phyloP scores from a whole-genome alignment of 2,329 filamentous ascomycete genomes.

The Xylariaceae sp. region DNA sequence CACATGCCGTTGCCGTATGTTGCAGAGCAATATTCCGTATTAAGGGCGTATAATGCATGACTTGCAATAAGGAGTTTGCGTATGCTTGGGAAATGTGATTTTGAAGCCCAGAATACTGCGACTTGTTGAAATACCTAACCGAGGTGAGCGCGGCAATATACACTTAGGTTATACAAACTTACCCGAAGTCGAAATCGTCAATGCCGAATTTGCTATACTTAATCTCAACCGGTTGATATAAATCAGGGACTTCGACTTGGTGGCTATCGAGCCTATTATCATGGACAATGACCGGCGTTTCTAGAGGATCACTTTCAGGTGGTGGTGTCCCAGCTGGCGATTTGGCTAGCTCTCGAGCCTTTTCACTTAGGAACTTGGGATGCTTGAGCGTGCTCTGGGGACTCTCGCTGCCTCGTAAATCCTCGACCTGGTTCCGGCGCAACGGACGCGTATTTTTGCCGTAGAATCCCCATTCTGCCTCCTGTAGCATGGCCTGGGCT shows the following conservation, averaged over 20 bases:
- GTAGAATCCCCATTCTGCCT: conserved; percentile 71
- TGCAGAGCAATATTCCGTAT: conserved; percentile 83
- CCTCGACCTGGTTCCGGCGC: conserved; percentile 77
- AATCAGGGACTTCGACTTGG: conserved; percentile 76
- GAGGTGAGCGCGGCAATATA: conserved; percentile 2
- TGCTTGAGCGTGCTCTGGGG: conserved; percentile 62
- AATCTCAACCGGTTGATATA: conserved; percentile 94
- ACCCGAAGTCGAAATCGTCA: conserved; percentile 98
- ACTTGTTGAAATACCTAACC: conserved; percentile 85
- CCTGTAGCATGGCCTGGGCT: conserved; percentile 63
- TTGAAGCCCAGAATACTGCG: conserved; percentile 83
- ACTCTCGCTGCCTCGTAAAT: conserved; percentile 63
- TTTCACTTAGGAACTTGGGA: conserved; percentile 93
- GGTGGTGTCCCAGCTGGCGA: conserved; percentile 40
- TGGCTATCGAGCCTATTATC: conserved; percentile 67
- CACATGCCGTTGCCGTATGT: conserved; percentile 81
- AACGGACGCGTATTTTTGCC: conserved; percentile 70
- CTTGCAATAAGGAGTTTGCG: conserved; percentile 84
- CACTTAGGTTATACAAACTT: conserved; percentile 32
- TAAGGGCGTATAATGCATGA: conserved; percentile 85
- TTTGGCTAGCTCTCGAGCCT: conserved; percentile 64
- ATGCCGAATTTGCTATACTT: conserved; percentile 99
- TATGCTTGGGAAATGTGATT: conserved; percentile 97
- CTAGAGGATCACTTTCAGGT: conserved; percentile 45
- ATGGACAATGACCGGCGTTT: conserved; percentile 62